A percentile compares a stretch with the other conserved stretches of the same genome.
Conservation (phyloP, 305 asterid species). For the Monarda citriodora region DNA sequence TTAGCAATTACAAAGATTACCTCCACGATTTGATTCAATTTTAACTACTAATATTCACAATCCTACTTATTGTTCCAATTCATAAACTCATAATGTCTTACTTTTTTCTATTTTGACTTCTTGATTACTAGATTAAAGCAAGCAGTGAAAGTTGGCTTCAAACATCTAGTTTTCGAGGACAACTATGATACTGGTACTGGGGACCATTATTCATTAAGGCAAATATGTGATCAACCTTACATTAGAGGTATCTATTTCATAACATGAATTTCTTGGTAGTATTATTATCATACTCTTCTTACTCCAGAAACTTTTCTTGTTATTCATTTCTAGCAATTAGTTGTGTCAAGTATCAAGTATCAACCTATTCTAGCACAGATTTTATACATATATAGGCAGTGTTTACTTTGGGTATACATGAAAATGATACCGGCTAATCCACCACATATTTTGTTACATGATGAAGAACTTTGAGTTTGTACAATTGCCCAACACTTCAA, state of each 20-base stretch:
- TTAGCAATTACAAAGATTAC: neutral
- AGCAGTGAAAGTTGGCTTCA: constrained; percentile 94
- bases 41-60: neutral
- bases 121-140: constrained; percentile 73
- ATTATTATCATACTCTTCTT: no score
- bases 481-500: no score
- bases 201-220: constrained; percentile 96
- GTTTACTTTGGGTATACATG: no score
- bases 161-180: constrained; percentile 93
- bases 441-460: no score
- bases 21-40: neutral
- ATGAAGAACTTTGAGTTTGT: no score
- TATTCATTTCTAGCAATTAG: neutral
- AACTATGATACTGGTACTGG: constrained; percentile 99
- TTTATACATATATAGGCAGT: no score
- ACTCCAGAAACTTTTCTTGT: neutral
- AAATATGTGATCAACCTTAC: constrained; percentile 89
- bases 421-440: no score
- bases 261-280: neutral
- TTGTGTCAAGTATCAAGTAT: neutral
- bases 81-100: constrained; percentile 3
- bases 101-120: constrained; percentile 14
- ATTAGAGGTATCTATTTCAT: constrained; percentile 54
- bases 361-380: neutral
- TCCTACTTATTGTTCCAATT: constrained; percentile 4